Percentiles rank a stretch among this genome's conserved stretches.
These are phyloP conservation scores for Amaranthus cruentus DNA, from an alignment of 148 eudicot species.

Conservation along the genomic window DNA sequence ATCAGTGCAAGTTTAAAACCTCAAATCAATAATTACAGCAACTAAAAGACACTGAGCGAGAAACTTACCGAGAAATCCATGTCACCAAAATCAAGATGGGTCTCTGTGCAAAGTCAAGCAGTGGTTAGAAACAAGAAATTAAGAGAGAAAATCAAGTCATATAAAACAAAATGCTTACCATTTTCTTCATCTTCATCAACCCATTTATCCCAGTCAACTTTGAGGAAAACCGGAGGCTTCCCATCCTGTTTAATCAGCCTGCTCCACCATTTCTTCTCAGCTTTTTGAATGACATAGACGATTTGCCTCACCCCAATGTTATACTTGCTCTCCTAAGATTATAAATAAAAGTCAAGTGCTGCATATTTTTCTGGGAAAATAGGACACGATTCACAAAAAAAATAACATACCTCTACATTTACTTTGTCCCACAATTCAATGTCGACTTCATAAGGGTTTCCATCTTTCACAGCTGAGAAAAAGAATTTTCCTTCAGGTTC, in stretches of 20 bases:
- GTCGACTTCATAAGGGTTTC: conserved; percentile 48
- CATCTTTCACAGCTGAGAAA: conserved; percentile 61
- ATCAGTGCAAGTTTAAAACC: not conserved
- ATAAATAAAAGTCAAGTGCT: not conserved
- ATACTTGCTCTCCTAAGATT: conserved; percentile 60
- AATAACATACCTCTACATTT: conserved; percentile 45
- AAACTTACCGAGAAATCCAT: conserved; percentile 65
- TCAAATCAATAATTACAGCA: not conserved
- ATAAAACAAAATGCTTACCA: conserved; percentile 23
- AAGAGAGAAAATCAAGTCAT: not conserved
- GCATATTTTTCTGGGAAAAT: not conserved
- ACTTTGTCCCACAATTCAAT: conserved; percentile 61
- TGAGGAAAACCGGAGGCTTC: conserved; percentile 57
- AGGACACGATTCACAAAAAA: not conserved
- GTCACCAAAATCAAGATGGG: conserved; percentile 40
- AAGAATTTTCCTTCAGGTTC: conserved; percentile 72
- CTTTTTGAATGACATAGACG: conserved; percentile 52
- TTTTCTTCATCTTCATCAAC: conserved; percentile 80
- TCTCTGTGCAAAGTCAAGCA: conserved; percentile 30
- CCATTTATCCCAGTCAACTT: conserved; percentile 92
- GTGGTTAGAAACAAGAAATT: not conserved
- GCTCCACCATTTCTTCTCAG: conserved; percentile 77
- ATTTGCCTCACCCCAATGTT: conserved; percentile 54
- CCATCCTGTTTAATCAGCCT: conserved; percentile 63
- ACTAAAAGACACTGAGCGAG: not conserved